Percentiles rank a stretch among this genome's conserved stretches.
Evolutionary conservation across 805 yeast genomes (phyloP).

Genomic region (Spathaspora passalidarum): DNA sequence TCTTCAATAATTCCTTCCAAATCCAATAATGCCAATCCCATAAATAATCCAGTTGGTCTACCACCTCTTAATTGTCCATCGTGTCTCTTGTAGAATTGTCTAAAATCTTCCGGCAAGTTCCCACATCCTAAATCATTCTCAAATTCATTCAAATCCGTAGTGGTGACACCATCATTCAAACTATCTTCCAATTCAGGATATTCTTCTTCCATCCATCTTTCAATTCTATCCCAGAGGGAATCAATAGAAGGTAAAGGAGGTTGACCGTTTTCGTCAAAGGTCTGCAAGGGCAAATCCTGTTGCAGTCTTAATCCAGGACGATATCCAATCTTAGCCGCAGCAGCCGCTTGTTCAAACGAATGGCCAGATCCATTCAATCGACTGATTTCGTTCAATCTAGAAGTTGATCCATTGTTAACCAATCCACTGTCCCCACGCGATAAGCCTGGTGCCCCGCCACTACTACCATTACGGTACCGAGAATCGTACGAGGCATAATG

Average conservation of each 20-base stretch:
- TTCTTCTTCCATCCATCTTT: conserved; percentile 42
- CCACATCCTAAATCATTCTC: conserved; percentile 44
- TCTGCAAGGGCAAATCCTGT: conserved; percentile 44
- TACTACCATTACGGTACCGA: neutral
- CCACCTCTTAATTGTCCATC: conserved; percentile 47
- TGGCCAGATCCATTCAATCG: conserved; percentile 20
- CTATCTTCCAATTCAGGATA: conserved; percentile 45
- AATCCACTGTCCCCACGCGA: too few relatives aligned
- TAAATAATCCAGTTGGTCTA: conserved; percentile 42
- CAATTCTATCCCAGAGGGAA: conserved; percentile 42
- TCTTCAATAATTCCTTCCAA: conserved; percentile 42
- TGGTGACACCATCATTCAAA: conserved; percentile 41
- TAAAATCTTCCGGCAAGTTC: conserved; percentile 37
- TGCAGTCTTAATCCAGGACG: conserved; percentile 43
- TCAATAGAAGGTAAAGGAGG: conserved; percentile 49
- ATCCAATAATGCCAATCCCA: conserved; percentile 43
- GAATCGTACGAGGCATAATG: conserved; percentile 55
- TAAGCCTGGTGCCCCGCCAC: too few relatives aligned
- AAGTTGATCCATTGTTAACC: conserved; percentile 22
- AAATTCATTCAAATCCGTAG: conserved; percentile 45
- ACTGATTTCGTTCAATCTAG: conserved; percentile 32
- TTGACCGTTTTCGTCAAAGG: conserved; percentile 43
- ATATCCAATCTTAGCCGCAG: conserved; percentile 26
- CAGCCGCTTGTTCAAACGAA: conserved; percentile 21
- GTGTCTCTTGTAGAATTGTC: conserved; percentile 44